Base-by-base conservation (phyloP, 176 grass and related monocot genomes). In the Urochloa ruziziensis region DNA sequence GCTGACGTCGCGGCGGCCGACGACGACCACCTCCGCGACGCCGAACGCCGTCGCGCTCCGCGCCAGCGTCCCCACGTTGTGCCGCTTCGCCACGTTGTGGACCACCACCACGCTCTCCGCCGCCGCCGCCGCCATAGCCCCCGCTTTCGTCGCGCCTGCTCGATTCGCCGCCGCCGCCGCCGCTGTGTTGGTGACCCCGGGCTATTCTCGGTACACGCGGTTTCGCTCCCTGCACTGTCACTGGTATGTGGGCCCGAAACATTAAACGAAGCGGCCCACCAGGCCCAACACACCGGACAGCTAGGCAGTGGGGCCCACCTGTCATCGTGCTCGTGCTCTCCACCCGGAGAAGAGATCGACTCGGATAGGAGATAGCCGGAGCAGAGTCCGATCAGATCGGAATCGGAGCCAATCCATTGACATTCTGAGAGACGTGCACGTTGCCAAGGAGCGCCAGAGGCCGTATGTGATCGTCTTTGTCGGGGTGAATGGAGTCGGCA, bases 1-100 rank as follows among this genome's bases (percentile, higher is more conserved):
- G 80, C 92, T 95, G 89, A 90, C 92, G 85, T 98, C 96, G 83
- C 91, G 89, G 65, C 91, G 89, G 59, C 93, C 96, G 33, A 89
- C 93, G 52, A 98, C 79, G 23, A 93, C 85, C 78, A 98, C 72
- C 92, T 98, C 96, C 18, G 89, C 83, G 21, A 94, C 91, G 29
- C 96, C 91, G 67, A 94, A 95, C 40, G 91, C 93, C 43, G 91
- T 93, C 25, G 91, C 89, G 74, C 96, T 98, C 61, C 93, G 85
- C 34, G 91, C 87, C 67, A 95, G 83, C 16, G 93, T 98, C 21
- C 96, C 96, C 48, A 98, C 89, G 75, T 95, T 98, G 86, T 95
- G 95, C 70, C 95, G 87, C 74, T 95, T 95, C 11, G 92, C 92
- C 68, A 98, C 88, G 84, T 95, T 95, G 91, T 95, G 93, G 29